phyloP scores from a whole-genome alignment of 2,329 filamentous ascomycete genomes.

The Dryadomyces quercus-mongolicae region DNA sequence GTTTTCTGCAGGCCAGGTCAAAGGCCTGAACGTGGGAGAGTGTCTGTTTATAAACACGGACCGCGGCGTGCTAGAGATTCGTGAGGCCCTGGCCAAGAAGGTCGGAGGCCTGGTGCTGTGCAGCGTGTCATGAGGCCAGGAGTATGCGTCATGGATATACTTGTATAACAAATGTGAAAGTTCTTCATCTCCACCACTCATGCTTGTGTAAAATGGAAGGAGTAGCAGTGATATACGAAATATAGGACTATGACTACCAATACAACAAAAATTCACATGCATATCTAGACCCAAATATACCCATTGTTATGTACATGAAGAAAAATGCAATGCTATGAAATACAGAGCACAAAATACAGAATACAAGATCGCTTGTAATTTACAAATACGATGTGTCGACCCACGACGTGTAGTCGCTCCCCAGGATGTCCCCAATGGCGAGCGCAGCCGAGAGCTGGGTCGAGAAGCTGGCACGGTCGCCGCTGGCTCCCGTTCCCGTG shows the following conservation, averaged over 20 bases:
- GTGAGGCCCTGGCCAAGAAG: slow-evolving; percentile 71
- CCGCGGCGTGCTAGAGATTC: slow-evolving; percentile 63
- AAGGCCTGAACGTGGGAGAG: slow-evolving; percentile 70
- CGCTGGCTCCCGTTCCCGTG: slow-evolving; percentile 40
- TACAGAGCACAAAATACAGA: no score
- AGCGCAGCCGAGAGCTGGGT: slow-evolving; percentile 23
- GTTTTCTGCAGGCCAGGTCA: slow-evolving; percentile 54
- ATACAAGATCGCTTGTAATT: background rate
- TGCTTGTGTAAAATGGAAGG: no score
- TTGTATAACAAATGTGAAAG: no score
- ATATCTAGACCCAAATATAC: no score
- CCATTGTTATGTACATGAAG: no score
- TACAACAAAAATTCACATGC: no score
- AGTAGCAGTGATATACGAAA: no score
- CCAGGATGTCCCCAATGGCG: slow-evolving; percentile 18
- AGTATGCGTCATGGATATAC: no score
- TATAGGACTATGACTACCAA: no score
- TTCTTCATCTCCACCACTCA: no score
- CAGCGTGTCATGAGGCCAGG: slow-evolving; percentile 39
- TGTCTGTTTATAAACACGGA: slow-evolving; percentile 71
- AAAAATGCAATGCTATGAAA: no score
- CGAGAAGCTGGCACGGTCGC: slow-evolving; percentile 34
- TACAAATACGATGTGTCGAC: slow-evolving; percentile 6
- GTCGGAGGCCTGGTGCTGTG: slow-evolving; percentile 72
- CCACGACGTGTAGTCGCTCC: slow-evolving; percentile 14